These are phyloP conservation scores for Podila epigama DNA, from an alignment of 192 early-diverging fungal genomes.

Conservation along the genomic window DNA sequence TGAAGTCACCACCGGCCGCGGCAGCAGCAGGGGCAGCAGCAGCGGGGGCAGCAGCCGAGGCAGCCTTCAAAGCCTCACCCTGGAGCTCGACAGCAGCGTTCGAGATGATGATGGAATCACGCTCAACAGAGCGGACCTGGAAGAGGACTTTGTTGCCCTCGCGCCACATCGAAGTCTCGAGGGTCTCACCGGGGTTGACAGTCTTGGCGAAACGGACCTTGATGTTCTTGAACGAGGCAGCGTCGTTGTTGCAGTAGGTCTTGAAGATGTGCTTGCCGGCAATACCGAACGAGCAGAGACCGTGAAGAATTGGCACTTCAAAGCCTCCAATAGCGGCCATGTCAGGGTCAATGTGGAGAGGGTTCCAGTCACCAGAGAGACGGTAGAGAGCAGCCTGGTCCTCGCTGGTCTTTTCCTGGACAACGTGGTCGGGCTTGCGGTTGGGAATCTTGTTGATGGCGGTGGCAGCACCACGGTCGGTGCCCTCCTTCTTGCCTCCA, in stretches of 20 bases:
- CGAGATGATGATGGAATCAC: slow-evolving; percentile 87
- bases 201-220: slow-evolving; percentile 91
- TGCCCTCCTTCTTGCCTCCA: slow-evolving; percentile 78
- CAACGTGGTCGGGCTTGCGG: slow-evolving; percentile 84
- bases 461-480: slow-evolving; percentile 79
- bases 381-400: slow-evolving; percentile 97
- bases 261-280: slow-evolving; percentile 90
- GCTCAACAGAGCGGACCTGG: slow-evolving; percentile 93
- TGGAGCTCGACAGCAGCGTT: slow-evolving; percentile 91
- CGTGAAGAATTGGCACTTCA: slow-evolving; percentile 96
- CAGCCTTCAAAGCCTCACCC: slow-evolving; percentile 48
- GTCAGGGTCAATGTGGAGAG: slow-evolving; percentile 96
- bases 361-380: slow-evolving; percentile 95
- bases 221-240: slow-evolving; percentile 78
- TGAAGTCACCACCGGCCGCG: slow-evolving; percentile 72
- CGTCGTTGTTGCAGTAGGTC: slow-evolving; percentile 74
- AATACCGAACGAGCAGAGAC: slow-evolving; percentile 92
- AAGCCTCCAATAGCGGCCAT: slow-evolving; percentile 96
- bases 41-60: slow-evolving; percentile 39
- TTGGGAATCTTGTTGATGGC: slow-evolving; percentile 82
- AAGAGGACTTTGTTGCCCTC: slow-evolving; percentile 91
- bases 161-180: slow-evolving; percentile 98
- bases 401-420: slow-evolving; percentile 86
- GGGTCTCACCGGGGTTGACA: slow-evolving; percentile 96
- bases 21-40: slow-evolving; percentile 29